Evolutionary conservation across 1,284 basidiomycete genomes (phyloP), one percentile per base, ranked within the genome.

Genomic region (Mycena citricolor): DNA sequence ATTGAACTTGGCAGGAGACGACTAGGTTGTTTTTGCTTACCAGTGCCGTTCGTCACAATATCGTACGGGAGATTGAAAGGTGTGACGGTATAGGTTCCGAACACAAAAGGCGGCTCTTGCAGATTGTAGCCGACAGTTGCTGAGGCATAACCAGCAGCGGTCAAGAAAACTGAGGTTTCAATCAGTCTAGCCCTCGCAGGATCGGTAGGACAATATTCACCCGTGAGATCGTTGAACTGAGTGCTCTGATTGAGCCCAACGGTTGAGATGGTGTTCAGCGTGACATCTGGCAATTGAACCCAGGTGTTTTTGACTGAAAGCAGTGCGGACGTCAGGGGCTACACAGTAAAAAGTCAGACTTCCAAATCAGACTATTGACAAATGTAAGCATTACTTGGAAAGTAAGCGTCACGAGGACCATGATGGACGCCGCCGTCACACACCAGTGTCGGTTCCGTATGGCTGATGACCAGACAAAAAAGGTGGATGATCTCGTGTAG

Each of bases 111-210:
- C 3, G 75, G 72, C 25, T 68, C 58, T 0, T 61, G 61, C 3
- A 79, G 58, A 40, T 67, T 55, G 52, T 75, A 80, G 14, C 74
- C 55, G 8, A 73, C 66, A 4, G 66, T 63, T 5, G 76, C 70
- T 13, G 72, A 69, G 2, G 76, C 74, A 48, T 69, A 79, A 5
- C 77, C 76, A 4, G 76, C 71, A 10, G 75, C 76, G 25, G 71
- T 70, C 30, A 79, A 56, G 57, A 77, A 79, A 4, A 68, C 74
- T 77, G 47, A n/a, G n/a, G n/a, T n/a, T n/a, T n/a, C n/a, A n/a
- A n/a, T n/a, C n/a, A n/a, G n/a, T n/a, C n/a, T 5, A 39, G 8
- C 31, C 22, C 29, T 29, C 24, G 7, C 25, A 32, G 23, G 22
- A 39, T 19, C 17, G 21, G 42, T 33, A 23, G 37, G 17, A 22